A percentile compares a stretch with the other conserved stretches of the same genome.
These are phyloP conservation scores for Anisodus acutangulus DNA, from an alignment of 257 asterid species.

Conservation along the genomic window DNA sequence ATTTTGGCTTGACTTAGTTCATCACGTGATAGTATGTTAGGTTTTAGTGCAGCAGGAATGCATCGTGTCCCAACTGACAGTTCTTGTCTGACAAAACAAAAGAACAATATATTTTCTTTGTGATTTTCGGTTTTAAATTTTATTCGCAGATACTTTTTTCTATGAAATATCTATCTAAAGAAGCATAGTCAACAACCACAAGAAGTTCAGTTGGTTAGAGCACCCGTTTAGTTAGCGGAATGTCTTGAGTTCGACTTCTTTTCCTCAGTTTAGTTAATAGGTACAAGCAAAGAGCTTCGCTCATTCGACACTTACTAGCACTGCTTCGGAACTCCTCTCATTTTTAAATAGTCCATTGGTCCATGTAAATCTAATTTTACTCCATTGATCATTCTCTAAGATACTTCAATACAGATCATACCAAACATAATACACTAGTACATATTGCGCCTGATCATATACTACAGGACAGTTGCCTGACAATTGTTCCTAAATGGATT, in stretches of 20 bases:
- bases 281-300: neutral
- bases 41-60: neutral
- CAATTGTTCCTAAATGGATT: neutral
- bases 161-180: neutral
- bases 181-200: slow-evolving; percentile 41
- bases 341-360: neutral
- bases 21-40: neutral
- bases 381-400: neutral
- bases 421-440: neutral
- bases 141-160: neutral
- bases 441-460: neutral
- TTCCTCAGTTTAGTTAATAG: neutral
- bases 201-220: slow-evolving; percentile 97
- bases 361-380: neutral
- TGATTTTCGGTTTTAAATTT: neutral
- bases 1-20: neutral
- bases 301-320: neutral
- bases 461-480: neutral
- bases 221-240: slow-evolving; percentile 99
- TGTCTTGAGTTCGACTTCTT: slow-evolving; percentile 85
- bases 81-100: neutral
- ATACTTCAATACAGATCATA: neutral
- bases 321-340: neutral
- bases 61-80: neutral
- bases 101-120: neutral